Evolutionary conservation across 225 moss, liverwort and hornwort genomes (phyloP).

Genomic region (Anthoceros angustus): DNA sequence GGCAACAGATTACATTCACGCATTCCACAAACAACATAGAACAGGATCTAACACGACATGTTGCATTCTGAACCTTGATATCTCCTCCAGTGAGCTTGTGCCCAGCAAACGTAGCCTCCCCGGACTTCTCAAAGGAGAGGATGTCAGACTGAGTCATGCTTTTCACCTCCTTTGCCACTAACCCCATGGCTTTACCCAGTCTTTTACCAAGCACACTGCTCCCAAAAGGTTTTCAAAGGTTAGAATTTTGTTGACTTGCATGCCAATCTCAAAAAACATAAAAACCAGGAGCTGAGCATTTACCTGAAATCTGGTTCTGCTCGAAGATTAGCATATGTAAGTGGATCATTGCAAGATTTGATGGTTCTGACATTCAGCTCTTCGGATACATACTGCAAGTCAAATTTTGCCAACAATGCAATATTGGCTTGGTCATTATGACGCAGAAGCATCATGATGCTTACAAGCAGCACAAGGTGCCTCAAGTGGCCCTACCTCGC

Average conservation of each 20-base stretch:
- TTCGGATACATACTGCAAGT: slow-evolving; percentile 64
- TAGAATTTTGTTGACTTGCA: not conserved
- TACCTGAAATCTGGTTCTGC: slow-evolving; percentile 96
- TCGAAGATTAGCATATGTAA: slow-evolving; percentile 68
- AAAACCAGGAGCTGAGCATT: not conserved
- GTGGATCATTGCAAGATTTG: slow-evolving; percentile 53
- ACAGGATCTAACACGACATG: no score
- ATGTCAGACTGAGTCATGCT: slow-evolving; percentile 55
- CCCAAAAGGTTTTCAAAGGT: not conserved
- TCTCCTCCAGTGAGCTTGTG: slow-evolving; percentile 63
- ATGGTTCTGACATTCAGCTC: slow-evolving; percentile 74
- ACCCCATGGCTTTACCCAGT: slow-evolving; percentile 71
- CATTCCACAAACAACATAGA: not conserved
- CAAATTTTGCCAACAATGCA: not conserved
- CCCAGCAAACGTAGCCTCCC: slow-evolving; percentile 45
- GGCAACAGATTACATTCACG: not conserved
- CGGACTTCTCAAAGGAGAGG: slow-evolving; percentile 54
- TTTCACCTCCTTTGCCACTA: slow-evolving; percentile 77
- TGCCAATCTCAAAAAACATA: not conserved
- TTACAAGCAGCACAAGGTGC: not conserved
- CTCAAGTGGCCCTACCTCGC: slow-evolving; percentile 30
- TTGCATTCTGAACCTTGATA: slow-evolving; percentile 40
- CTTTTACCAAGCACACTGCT: slow-evolving; percentile 73
- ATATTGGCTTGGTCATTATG: not conserved
- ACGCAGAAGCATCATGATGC: not conserved